These are phyloP conservation scores for Kwoniella dejecticola DNA, from an alignment of 768 basidiomycete genomes.

Conservation along the genomic window DNA sequence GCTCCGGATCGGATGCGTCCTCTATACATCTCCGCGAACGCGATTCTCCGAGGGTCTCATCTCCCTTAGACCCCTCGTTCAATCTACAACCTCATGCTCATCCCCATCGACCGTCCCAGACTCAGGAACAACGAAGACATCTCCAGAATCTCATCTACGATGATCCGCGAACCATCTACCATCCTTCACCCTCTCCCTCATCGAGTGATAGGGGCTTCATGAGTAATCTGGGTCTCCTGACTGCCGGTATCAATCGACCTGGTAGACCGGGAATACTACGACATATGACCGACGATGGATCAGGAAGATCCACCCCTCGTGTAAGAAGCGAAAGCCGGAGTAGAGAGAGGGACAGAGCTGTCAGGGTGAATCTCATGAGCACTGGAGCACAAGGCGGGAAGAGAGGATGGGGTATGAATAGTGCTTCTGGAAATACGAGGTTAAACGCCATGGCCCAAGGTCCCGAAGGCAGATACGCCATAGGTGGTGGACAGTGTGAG, in stretches of 20 bases:
- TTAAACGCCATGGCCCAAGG: conserved; percentile 47
- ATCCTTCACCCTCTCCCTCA: conserved; percentile 6
- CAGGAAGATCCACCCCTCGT: conserved; percentile 20
- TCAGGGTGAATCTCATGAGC: conserved; percentile 31
- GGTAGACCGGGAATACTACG: conserved; percentile 35
- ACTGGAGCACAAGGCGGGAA: not conserved
- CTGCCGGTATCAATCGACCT: conserved; percentile 12
- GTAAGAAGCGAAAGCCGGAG: conserved; percentile 13
- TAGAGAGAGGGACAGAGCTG: conserved; percentile 27
- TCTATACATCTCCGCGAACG: conserved; percentile 14
- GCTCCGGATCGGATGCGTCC: conserved; percentile 26
- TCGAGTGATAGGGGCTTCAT: not conserved
- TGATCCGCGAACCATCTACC: conserved; percentile 34
- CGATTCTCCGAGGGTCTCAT: conserved; percentile 12
- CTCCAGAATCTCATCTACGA: conserved; percentile 35
- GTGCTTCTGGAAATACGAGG: conserved; percentile 18
- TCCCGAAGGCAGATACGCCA: conserved; percentile 43
- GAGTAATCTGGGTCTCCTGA: not conserved
- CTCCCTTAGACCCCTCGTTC: conserved; percentile 21
- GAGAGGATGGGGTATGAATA: conserved; percentile 28
- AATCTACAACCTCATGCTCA: conserved; percentile 15
- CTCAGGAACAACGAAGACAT: conserved; percentile 8
- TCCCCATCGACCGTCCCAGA: conserved; percentile 11
- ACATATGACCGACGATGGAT: conserved; percentile 31
- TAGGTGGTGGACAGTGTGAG: conserved; percentile 50